Evolutionary conservation across 2,329 filamentous ascomycete genomes (phyloP), one percentile per base, ranked within the genome.

Genomic region (Ceratocystis huliohia): DNA sequence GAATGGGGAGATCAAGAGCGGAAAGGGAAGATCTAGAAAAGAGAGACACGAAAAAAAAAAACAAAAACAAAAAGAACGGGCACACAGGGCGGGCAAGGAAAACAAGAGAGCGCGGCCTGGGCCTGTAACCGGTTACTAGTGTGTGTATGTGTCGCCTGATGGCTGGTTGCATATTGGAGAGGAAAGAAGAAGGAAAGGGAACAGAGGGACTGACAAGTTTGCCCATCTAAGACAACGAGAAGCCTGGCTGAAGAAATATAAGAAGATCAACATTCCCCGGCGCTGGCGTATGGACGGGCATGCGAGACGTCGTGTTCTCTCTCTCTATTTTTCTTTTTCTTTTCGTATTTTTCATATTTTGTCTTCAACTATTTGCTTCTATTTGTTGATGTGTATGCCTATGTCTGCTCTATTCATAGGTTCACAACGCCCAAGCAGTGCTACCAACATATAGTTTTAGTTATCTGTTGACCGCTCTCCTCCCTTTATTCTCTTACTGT

Each of bases 181-280:
- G 30, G 33, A 15, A 37, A 37, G 33, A 37, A 37, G 10, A 37
- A 37, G 10, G 33, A 37, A 13, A 37, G 8, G 33, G 33, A 37
- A 37, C 33, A 10, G 10, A 57, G 53, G 53, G 53, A 57, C 53
- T 57, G 53, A 33, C 53, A 57, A 33, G 53, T 57, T 57, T 57
- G 53, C 53, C 53, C 53, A 30, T 4, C 53, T n/a, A 33, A 57
- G 53, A 57, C 53, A 57, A 13, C 4, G 15, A 57, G 25, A 57
- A 57, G 22, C 53, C 53, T 8, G 28, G 53, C 13, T 13, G 17
- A 33, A 57, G 53, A n/a, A 41, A 41, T 25, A 57, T 57, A 57
- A 57, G 53, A 57, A 33, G 28, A 57, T 17, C 6, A 7, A 15
- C 53, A 57, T 57, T 57, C 28, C 53, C 53, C 25, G 28, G 17